phyloP scores from a whole-genome alignment of 352 stramenopile species.

The Phytophthora fragariaefolia region DNA sequence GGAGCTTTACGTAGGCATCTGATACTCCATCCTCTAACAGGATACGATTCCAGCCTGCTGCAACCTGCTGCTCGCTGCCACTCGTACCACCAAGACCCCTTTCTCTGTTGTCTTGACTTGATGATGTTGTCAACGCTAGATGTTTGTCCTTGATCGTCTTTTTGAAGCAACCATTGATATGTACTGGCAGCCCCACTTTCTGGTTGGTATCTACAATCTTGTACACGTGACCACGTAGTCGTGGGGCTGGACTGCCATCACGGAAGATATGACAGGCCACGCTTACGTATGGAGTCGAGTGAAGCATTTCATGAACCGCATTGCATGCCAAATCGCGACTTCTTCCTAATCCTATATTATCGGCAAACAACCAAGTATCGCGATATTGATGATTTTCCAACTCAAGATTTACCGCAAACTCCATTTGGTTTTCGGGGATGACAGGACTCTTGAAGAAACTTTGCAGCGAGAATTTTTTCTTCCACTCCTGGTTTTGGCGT shows the following conservation, averaged over 20 bases:
- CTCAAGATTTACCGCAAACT: constrained; percentile 69
- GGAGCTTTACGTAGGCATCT: constrained; percentile 69
- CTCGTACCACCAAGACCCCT: constrained; percentile 20
- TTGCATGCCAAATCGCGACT: constrained; percentile 71
- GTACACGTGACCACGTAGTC: constrained; percentile 66
- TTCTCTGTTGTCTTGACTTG: constrained; percentile 20
- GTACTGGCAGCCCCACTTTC: constrained; percentile 60
- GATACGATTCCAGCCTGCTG: constrained; percentile 73
- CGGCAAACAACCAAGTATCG: constrained; percentile 70
- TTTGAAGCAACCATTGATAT: constrained; percentile 85
- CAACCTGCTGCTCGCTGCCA: constrained; percentile 63
- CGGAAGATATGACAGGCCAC: constrained; percentile 69
- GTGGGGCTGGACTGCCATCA: constrained; percentile 44
- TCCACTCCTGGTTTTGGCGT: constrained; percentile 69
- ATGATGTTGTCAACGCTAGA: constrained; percentile 32
- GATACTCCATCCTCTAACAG: constrained; percentile 71
- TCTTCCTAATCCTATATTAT: constrained; percentile 72
- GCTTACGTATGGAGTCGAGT: constrained; percentile 71
- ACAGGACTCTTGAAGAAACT: constrained; percentile 78
- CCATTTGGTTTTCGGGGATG: constrained; percentile 67
- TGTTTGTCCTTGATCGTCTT: constrained; percentile 58
- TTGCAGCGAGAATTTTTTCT: constrained; percentile 78
- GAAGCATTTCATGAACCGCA: constrained; percentile 64
- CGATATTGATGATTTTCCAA: constrained; percentile 57
- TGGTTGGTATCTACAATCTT: constrained; percentile 61